Evolutionary conservation across 192 early-diverging fungal genomes (phyloP).

Genomic region (Cetraspora pellucida): DNA sequence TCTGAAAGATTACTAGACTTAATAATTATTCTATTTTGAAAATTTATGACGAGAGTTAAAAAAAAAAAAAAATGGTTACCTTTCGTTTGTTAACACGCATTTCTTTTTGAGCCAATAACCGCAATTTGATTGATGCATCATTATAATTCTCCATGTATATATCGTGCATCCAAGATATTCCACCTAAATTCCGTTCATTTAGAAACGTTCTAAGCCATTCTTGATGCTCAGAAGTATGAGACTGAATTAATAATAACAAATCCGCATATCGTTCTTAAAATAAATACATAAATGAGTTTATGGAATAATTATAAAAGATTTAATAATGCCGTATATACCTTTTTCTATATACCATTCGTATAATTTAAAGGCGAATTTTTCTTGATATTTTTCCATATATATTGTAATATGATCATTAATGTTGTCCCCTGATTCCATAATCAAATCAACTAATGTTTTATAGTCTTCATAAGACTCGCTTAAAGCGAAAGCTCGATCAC

Average conservation of each 20-base stretch:
- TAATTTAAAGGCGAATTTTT: slow-evolving; percentile 29
- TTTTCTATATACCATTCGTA: slow-evolving; percentile 33
- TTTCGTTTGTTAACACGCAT: background rate
- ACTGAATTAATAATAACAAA: slow-evolving; percentile 11
- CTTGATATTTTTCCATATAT: slow-evolving; percentile 29
- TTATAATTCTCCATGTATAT: background rate
- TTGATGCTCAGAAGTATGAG: background rate
- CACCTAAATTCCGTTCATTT: slow-evolving; percentile 10
- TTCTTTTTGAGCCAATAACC: background rate
- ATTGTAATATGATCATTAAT: background rate
- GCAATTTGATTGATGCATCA: slow-evolving; percentile 1
- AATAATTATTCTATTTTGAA: too few species aligned
- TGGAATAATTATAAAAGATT: background rate
- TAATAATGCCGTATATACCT: slow-evolving; percentile 9
- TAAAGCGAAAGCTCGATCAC: slow-evolving; percentile 14
- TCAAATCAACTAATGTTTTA: slow-evolving; percentile 23
- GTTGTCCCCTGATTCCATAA: background rate
- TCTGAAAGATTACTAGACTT: background rate
- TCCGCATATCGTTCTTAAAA: slow-evolving; percentile 6
- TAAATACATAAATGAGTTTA: background rate
- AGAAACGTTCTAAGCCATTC: slow-evolving; percentile 4
- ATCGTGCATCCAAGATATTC: slow-evolving; percentile 28
- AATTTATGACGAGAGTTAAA: background rate
- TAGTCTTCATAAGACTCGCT: slow-evolving; percentile 32
- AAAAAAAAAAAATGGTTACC: background rate